These are phyloP conservation scores for Arctium minus DNA, from an alignment of 129 eudicot species.

Conservation along the genomic window DNA sequence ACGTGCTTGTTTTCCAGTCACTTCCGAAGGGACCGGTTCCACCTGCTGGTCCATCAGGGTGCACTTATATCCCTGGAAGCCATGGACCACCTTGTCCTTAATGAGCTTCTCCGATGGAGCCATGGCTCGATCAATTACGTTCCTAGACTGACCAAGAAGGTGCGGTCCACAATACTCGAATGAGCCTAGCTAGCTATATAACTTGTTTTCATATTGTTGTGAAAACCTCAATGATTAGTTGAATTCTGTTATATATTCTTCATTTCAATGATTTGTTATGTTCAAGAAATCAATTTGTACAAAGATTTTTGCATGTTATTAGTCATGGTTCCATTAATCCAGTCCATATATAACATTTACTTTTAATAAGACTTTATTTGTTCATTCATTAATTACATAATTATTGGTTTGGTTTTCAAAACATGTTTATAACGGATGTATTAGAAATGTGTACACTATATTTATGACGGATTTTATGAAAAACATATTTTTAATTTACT, in stretches of 20 bases:
- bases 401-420: neutral
- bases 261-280: neutral
- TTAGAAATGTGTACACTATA: no score
- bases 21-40: slow-evolving; percentile 51
- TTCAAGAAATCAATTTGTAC: neutral
- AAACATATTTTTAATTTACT: no score
- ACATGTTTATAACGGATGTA: neutral
- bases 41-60: slow-evolving; percentile 66
- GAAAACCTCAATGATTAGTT: neutral
- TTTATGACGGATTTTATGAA: neutral
- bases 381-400: neutral
- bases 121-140: neutral
- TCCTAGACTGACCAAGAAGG: neutral
- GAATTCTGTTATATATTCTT: neutral
- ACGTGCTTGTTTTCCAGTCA: slow-evolving; percentile 31
- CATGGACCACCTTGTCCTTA: slow-evolving; percentile 39
- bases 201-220: neutral
- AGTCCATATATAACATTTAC: neutral
- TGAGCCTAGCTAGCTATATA: neutral
- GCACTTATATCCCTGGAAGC: slow-evolving; percentile 54
- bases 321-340: neutral
- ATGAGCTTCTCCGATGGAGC: slow-evolving; percentile 22
- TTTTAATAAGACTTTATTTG: neutral
- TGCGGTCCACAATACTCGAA: neutral
- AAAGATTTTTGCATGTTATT: neutral